Evolutionary conservation across 352 stramenopile genomes (phyloP), one percentile per base, ranked within the genome.

Genomic region (Globisporangium viniferum): DNA sequence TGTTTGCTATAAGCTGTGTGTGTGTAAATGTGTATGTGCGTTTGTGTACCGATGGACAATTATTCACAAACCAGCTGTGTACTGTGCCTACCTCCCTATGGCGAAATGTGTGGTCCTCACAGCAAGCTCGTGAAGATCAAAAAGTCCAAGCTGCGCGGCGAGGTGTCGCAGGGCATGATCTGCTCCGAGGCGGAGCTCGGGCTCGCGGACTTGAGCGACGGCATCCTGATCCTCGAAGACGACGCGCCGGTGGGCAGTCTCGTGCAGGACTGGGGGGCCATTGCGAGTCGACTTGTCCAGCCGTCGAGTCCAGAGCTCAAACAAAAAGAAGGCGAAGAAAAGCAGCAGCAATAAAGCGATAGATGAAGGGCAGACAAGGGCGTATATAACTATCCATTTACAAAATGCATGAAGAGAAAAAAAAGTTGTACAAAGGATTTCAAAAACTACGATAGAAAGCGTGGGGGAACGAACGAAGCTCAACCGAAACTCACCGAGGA

Each of bases 91-190:
- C 41, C 14, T 12, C 41, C 41, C n/a, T 68, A 31, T 60, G 39
- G 29, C 9, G 29, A 57, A 57, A 57, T 31, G 53, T 59, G 53
- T 59, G 53, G 53, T 31, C 20, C 6, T 22, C 36, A 60, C 66
- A 92, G 81, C 29, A 92, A 90, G 64, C 81, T 89, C 59, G 71
- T 94, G 24, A 94, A 92, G 74, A 94, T 94, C 74, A 92, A 94
- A 51, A 94, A 92, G 74, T 90, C 81, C 36, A 93, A 93, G 71
- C 72, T 93, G 33, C 85, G 85, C 39, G 85, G 85, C 67, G 83
- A 93, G 60, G 54, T 92, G 12, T 93, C 85, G 33, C 81, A 91
- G 55, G 85, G 85, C 36, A 93, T 93, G 83, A 93, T 93, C 71
- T 93, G 85, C 74, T 93, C 85, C 1, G 85, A 93, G 69, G 83